Conservation (phyloP, 169 alveolate genomes). For the Plasmodium fragile region DNA sequence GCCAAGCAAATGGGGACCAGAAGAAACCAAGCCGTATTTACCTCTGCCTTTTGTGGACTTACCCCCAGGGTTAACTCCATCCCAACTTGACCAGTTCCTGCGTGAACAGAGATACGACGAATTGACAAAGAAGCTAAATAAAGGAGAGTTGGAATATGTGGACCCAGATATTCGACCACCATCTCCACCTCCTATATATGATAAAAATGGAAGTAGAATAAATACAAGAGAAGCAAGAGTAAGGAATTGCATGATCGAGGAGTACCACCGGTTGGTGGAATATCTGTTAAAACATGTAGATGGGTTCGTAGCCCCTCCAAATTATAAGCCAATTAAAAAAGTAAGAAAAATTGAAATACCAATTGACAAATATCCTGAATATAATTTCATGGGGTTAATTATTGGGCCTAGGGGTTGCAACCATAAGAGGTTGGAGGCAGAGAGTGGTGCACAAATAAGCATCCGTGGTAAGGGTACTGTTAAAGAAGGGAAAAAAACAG, state of each 20-base stretch:
- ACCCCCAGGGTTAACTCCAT: conserved; percentile 91
- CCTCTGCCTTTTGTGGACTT: conserved; percentile 93
- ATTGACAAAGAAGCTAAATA: conserved; percentile 87
- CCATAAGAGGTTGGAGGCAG: conserved; percentile 93
- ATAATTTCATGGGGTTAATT: conserved; percentile 95
- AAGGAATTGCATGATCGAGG: conserved; percentile 90
- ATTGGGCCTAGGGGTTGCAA: conserved; percentile 96
- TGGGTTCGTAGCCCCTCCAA: conserved; percentile 93
- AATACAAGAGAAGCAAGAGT: conserved; percentile 93
- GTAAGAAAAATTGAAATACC: conserved; percentile 90
- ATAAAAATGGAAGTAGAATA: conserved; percentile 90
- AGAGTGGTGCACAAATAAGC: conserved; percentile 92
- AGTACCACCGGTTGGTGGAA: conserved; percentile 90
- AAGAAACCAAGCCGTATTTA: conserved; percentile 87
- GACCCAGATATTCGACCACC: conserved; percentile 94
- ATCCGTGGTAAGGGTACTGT: conserved; percentile 92
- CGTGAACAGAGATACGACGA: conserved; percentile 94
- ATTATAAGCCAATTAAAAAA: conserved; percentile 91
- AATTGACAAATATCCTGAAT: conserved; percentile 92
- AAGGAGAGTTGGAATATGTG: conserved; percentile 90
- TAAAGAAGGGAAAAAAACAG: conserved; percentile 92
- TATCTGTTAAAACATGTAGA: conserved; percentile 87
- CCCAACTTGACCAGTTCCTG: conserved; percentile 91
- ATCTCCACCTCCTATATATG: conserved; percentile 94
- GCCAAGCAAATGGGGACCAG: conserved; percentile 82